phyloP scores from a whole-genome alignment of 2,329 filamentous ascomycete genomes.

The Mariannaea sp. region DNA sequence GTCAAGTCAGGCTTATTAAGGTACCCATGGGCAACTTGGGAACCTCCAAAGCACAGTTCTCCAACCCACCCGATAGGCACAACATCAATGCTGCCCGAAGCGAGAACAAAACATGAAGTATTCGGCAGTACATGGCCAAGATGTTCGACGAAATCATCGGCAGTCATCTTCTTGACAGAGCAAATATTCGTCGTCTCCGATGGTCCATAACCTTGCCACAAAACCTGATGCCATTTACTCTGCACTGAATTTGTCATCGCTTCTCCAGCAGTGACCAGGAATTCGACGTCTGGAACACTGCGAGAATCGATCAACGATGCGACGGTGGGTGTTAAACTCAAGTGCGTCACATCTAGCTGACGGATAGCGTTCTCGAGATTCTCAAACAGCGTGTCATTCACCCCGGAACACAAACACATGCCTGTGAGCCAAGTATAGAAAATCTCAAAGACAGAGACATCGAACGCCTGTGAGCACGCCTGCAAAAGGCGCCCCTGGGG shows the following conservation, averaged over 20 bases:
- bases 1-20: conserved; percentile 68
- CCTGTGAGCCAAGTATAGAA: conserved; percentile 82
- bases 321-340: conserved; percentile 85
- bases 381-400: conserved; percentile 73
- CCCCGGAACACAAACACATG: conserved; percentile 77
- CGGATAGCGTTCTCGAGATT: conserved; percentile 73
- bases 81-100: conserved; percentile 50
- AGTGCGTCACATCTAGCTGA: conserved; percentile 69
- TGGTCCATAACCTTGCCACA: conserved; percentile 84
- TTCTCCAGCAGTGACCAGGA: conserved; percentile 83
- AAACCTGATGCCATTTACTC: conserved; percentile 67
- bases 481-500: conserved; percentile 70
- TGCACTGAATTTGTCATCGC: conserved; percentile 75
- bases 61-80: conserved; percentile 75
- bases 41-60: conserved; percentile 85
- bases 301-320: conserved; percentile 72
- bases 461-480: conserved; percentile 82
- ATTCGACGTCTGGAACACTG: conserved; percentile 72
- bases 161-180: conserved; percentile 68
- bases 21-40: conserved; percentile 79
- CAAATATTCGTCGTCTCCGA: conserved; percentile 90
- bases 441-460: conserved; percentile 89
- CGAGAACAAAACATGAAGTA: conserved; percentile 73
- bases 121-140: conserved; percentile 77
- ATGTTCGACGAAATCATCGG: conserved; percentile 68